phyloP scores from a whole-genome alignment of 2,329 filamentous ascomycete species.

The Aspergillus ibericus region DNA sequence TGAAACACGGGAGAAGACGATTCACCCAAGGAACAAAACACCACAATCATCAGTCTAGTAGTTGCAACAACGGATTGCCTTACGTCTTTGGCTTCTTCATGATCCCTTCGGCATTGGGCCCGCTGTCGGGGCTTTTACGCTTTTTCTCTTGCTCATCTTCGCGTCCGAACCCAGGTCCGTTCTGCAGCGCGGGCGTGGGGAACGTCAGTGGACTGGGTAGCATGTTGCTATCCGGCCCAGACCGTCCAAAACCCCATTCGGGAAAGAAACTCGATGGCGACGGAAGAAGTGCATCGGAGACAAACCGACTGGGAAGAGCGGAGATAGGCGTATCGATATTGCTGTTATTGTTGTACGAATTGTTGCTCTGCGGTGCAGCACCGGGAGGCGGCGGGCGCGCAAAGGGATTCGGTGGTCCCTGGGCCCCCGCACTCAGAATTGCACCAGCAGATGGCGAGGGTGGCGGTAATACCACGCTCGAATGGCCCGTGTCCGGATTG shows the following conservation, averaged over 20 bases:
- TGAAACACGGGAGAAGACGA: constrained; percentile 10
- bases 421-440: constrained; percentile 84
- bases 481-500: constrained; percentile 57
- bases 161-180: constrained; percentile 41
- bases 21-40: constrained; percentile 5
- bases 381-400: constrained; percentile 78
- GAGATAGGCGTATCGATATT: constrained; percentile 79
- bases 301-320: constrained; percentile 85
- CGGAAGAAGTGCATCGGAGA: constrained; percentile 81
- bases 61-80: constrained; percentile 8
- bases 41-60: constrained; percentile 7
- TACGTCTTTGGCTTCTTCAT: constrained; percentile 44
- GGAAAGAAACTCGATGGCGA: constrained; percentile 91
- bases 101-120: constrained; percentile 30
- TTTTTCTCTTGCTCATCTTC: constrained; percentile 48
- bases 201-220: constrained; percentile 91
- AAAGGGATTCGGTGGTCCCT: constrained; percentile 92
- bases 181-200: constrained; percentile 66
- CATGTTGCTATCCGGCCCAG: constrained; percentile 71
- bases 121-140: constrained; percentile 45
- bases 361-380: constrained; percentile 39
- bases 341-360: constrained; percentile 42
- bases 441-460: constrained; percentile 87
- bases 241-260: constrained; percentile 75
- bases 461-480: constrained; percentile 79